Percentiles rank a stretch among this genome's conserved stretches.
Evolutionary conservation across 208 protist genomes (phyloP).

Genomic region (Trypanosoma cruzi): DNA sequence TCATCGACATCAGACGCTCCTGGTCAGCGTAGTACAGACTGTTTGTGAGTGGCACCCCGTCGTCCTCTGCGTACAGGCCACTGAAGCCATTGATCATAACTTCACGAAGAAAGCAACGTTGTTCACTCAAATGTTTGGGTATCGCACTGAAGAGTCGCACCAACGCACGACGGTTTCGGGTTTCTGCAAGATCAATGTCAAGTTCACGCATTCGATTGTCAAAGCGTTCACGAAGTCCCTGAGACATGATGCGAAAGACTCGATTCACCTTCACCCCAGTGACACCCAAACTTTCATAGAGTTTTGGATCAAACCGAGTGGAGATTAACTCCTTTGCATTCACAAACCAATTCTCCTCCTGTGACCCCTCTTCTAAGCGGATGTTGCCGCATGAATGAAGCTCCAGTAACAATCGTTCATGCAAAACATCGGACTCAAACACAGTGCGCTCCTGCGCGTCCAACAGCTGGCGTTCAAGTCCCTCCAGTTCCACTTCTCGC

Average conservation of each 20-base stretch:
- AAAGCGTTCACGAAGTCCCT: constrained; percentile 80
- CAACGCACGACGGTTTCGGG: constrained; percentile 55
- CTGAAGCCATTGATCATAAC: constrained; percentile 43
- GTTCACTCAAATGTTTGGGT: constrained; percentile 30
- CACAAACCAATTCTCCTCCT: constrained; percentile 64
- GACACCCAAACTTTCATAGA: constrained; percentile 67
- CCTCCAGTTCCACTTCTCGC: constrained; percentile 58
- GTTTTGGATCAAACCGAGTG: constrained; percentile 55
- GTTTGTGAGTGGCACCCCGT: constrained; percentile 88
- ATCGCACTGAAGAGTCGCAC: constrained; percentile 86
- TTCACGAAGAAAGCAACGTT: constrained; percentile 54
- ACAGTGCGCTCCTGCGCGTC: constrained; percentile 40
- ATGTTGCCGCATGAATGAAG: constrained; percentile 92
- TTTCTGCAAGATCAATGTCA: constrained; percentile 76
- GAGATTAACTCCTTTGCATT: constrained; percentile 65
- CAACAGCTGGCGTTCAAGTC: constrained; percentile 35
- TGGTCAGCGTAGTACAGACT: constrained; percentile 87
- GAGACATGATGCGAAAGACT: constrained; percentile 84
- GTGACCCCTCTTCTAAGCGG: constrained; percentile 74
- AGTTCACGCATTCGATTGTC: constrained; percentile 74
- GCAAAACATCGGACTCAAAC: constrained; percentile 39
- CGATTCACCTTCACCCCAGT: constrained; percentile 58
- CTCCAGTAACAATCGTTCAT: constrained; percentile 77
- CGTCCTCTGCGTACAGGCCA: constrained; percentile 24
- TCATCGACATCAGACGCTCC: constrained; percentile 45